Evolutionary conservation across 2,329 filamentous ascomycete genomes (phyloP).

Genomic region (Hymenoscyphus infarciens): DNA sequence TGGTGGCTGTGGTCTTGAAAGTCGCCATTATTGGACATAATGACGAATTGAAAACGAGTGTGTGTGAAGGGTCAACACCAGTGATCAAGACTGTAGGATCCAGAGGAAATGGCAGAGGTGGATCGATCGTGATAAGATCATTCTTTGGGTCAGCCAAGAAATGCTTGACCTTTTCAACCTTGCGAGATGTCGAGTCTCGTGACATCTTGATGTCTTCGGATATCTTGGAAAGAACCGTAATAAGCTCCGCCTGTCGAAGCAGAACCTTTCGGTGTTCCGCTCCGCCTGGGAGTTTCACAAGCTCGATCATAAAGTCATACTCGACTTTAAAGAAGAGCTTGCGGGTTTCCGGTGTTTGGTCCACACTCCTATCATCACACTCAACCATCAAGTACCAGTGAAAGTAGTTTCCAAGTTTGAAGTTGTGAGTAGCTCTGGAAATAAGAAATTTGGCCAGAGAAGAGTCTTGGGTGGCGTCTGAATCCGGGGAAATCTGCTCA

Average conservation of each 20-base stretch:
- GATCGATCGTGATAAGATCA: slow-evolving; percentile 77
- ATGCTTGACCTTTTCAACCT: slow-evolving; percentile 80
- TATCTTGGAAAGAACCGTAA: slow-evolving; percentile 82
- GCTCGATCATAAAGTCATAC: slow-evolving; percentile 90
- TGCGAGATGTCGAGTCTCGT: slow-evolving; percentile 66
- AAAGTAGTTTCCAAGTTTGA: slow-evolving; percentile 89
- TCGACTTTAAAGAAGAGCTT: slow-evolving; percentile 90
- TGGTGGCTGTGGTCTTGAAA: slow-evolving; percentile 76
- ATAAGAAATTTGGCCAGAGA: slow-evolving; percentile 89
- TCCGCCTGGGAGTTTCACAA: slow-evolving; percentile 69
- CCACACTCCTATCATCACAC: slow-evolving; percentile 70
- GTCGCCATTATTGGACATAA: slow-evolving; percentile 86
- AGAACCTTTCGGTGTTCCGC: slow-evolving; percentile 71
- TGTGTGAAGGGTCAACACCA: slow-evolving; percentile 78
- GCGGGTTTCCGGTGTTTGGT: slow-evolving; percentile 70
- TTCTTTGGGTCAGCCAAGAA: slow-evolving; percentile 86
- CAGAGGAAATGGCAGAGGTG: slow-evolving; percentile 80
- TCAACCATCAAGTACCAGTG: slow-evolving; percentile 99
- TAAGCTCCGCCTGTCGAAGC: slow-evolving; percentile 82
- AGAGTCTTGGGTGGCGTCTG: slow-evolving; percentile 66
- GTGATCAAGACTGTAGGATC: slow-evolving; percentile 79
- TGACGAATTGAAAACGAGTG: slow-evolving; percentile 92
- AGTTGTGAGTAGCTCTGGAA: slow-evolving; percentile 79
- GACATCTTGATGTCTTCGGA: slow-evolving; percentile 83
- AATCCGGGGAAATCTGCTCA: slow-evolving; percentile 66